These are phyloP conservation scores for Aquilaria yunnanensis DNA, from an alignment of 345 rosid species.

Conservation along the genomic window DNA sequence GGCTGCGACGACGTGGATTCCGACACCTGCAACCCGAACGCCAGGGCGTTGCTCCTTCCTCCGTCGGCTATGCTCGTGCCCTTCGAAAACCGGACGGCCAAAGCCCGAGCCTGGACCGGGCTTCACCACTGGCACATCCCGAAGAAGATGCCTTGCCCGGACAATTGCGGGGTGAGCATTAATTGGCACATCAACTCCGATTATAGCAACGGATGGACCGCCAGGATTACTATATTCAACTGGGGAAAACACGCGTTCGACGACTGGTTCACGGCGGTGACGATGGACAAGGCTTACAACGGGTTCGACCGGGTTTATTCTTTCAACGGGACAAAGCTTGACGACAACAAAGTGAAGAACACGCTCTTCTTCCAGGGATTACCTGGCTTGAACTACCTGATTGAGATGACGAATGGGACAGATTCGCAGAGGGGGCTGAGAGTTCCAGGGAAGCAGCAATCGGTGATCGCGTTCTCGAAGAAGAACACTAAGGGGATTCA, in stretches of 20 bases:
- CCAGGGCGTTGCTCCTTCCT: constrained; percentile 59
- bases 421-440: constrained; percentile 33
- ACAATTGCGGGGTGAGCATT: constrained; percentile 90
- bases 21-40: constrained; percentile 41
- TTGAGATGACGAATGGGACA: constrained; percentile 54
- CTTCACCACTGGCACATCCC: constrained; percentile 46
- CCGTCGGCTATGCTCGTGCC: constrained; percentile 77
- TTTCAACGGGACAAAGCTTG: constrained; percentile 64
- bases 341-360: constrained; percentile 19
- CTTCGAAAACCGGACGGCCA: constrained; percentile 55
- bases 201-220: constrained; percentile 70
- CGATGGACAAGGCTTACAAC: constrained; percentile 46
- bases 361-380: constrained; percentile 72
- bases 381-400: constrained; percentile 58
- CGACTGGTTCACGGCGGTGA: constrained; percentile 73
- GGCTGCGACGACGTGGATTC: constrained; percentile 52
- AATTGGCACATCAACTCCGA: constrained; percentile 86
- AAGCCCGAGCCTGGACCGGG: constrained; percentile 76
- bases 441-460: constrained; percentile 89
- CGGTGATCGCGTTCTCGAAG: constrained; percentile 76
- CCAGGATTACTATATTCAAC: constrained; percentile 75
- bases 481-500: constrained; percentile 36
- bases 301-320: constrained; percentile 79
- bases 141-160: constrained; percentile 70
- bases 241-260: constrained; percentile 54